These are phyloP conservation scores for Penicillium daleae DNA, from an alignment of 495 filamentous ascomycete species.

Conservation along the genomic window DNA sequence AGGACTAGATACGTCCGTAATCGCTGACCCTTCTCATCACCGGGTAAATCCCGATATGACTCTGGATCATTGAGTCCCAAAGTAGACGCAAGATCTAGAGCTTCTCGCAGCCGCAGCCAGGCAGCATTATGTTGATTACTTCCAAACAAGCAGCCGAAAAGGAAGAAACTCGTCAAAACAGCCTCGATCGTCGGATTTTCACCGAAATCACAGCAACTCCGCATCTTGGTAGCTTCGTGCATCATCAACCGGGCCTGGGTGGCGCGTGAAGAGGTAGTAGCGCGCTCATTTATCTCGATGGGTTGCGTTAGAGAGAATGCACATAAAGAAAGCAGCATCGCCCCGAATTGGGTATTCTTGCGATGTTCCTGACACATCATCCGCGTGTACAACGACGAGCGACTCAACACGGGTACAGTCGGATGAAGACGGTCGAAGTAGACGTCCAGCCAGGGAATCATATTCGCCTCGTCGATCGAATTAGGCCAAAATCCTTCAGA, in stretches of 20 bases:
- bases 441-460: conserved; percentile 70
- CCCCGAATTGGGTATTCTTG: conserved; percentile 71
- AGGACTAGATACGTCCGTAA: conserved; percentile 59
- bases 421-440: conserved; percentile 84
- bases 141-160: conserved; percentile 76
- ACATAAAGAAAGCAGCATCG: conserved; percentile 69
- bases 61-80: conserved; percentile 61
- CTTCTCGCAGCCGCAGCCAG: conserved; percentile 64
- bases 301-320: conserved; percentile 87
- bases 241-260: conserved; percentile 64
- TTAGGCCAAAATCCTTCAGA: conserved; percentile 37
- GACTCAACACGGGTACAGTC: conserved; percentile 76
- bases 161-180: conserved; percentile 77
- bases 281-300: conserved; percentile 56
- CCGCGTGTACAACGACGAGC: conserved; percentile 62
- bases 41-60: conserved; percentile 49
- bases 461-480: conserved; percentile 45
- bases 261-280: conserved; percentile 48
- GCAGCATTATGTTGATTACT: conserved; percentile 61
- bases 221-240: conserved; percentile 75
- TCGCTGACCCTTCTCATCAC: conserved; percentile 49
- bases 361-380: conserved; percentile 64
- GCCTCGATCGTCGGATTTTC: conserved; percentile 71
- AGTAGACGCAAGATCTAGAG: conserved; percentile 59
- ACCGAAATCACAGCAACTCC: conserved; percentile 75